Evolutionary conservation across 169 alveolate genomes (phyloP), one percentile per base, ranked within the genome.

Genomic region (Fabrea salina): DNA sequence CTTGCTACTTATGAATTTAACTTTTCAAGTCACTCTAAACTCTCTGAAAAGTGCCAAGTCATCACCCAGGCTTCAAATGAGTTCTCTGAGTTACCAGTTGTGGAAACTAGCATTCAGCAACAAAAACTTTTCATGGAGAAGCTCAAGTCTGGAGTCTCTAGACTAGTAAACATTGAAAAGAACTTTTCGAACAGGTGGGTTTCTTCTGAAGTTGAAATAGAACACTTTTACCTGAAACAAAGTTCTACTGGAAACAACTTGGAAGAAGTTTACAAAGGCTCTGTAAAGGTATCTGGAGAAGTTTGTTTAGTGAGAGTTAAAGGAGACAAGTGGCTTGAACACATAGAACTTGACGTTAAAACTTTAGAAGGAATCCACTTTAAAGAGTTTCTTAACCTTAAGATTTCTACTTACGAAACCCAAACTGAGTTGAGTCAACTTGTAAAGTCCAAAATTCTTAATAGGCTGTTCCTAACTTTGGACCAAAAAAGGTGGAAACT

Each of bases 1-100:
- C 41, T 70, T 25, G 59, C 79, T 13, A 70, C 79, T 44, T 70
- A 70, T 11, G 79, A 70, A 70, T 19, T 47, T 27, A 19, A 70
- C 16, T 70, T 70, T 37, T 27, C 47, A 16, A 32, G 33, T 6
- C 39, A 8, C 11, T 11, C 8, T 11, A 44, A 16, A 8, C 53
- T 44, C 16, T 44, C 16, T 13, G 16, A 16, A 44, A 44, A 8
- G 19, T 44, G 8, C 8, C 53, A 22, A n/a, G 11, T n/a, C 13
- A 11, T 54, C 6, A 54, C 13, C 11, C 13, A 33, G 8, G 25
- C 6, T n/a, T 11, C 66, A 11, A 22, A 54, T n/a, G 8, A 54
- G 13, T 19, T 54, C 25, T 33, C 25, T 54, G 66, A 54, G 25
- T 54, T 33, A n/a, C 39, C 25, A 22, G 66, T n/a, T 8, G 8